These are phyloP conservation scores for Citrus mangshanensis DNA, from an alignment of 345 rosid species.

Conservation along the genomic window DNA sequence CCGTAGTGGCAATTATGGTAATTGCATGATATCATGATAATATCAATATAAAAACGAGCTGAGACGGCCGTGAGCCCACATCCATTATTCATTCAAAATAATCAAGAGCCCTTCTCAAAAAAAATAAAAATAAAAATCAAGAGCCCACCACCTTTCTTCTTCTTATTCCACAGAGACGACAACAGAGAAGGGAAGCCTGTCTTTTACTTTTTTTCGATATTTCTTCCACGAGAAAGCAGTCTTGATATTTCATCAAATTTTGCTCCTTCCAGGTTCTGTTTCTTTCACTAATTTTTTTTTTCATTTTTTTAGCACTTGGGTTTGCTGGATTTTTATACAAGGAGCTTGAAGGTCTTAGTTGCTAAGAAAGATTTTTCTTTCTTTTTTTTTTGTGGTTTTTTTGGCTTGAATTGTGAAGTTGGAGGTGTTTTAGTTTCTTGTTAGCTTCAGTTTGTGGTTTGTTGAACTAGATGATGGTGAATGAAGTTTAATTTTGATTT, in stretches of 20 bases:
- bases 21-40: too few relatives aligned
- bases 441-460: slow-evolving; percentile 22
- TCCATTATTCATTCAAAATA: neutral
- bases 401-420: slow-evolving; percentile 9
- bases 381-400: neutral
- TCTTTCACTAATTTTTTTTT: neutral
- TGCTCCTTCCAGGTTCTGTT: neutral
- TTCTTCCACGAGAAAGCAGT: neutral
- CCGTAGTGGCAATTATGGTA: neutral
- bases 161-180: neutral
- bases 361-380: neutral
- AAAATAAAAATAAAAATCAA: too few relatives aligned
- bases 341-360: neutral
- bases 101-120: too few relatives aligned
- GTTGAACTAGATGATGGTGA: slow-evolving; percentile 18
- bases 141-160: too few relatives aligned
- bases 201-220: neutral
- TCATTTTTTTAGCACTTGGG: neutral
- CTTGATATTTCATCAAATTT: neutral
- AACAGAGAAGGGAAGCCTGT: neutral
- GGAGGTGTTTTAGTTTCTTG: slow-evolving; percentile 9
- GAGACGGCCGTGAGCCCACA: slow-evolving; percentile 19
- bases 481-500: slow-evolving; percentile 11
- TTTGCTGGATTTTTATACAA: neutral
- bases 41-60: neutral